Percentiles rank a stretch among this genome's conserved stretches.
These are phyloP conservation scores for Lactifluus piperatus DNA, from an alignment of 768 basidiomycete species.

Conservation along the genomic window DNA sequence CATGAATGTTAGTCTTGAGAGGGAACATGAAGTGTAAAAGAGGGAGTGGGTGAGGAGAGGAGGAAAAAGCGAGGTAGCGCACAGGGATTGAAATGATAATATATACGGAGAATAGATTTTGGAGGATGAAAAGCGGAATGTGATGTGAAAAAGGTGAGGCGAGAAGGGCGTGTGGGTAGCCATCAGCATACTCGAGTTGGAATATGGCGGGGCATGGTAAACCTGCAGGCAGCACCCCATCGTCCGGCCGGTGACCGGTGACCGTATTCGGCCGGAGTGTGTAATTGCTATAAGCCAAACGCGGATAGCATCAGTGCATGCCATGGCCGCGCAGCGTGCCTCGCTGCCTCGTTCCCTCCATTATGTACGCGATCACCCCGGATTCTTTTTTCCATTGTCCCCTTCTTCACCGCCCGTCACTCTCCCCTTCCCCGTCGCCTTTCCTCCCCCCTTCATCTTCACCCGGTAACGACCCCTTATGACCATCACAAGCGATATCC, in stretches of 20 bases:
- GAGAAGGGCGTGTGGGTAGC: background rate
- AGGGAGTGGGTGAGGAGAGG: background rate
- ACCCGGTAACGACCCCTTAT: slow-evolving; percentile 24
- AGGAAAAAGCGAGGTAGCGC: slow-evolving; percentile 1
- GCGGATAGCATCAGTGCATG: no score
- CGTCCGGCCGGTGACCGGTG: no score
- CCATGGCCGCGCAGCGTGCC: no score
- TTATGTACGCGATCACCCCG: background rate
- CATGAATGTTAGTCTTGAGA: slow-evolving; percentile 20
- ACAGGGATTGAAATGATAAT: slow-evolving; percentile 1
- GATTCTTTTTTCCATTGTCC: background rate
- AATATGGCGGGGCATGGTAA: background rate
- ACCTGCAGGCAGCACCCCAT: background rate
- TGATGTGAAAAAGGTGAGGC: slow-evolving; percentile 12
- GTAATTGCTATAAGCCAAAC: no score
- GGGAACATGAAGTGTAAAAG: slow-evolving; percentile 6
- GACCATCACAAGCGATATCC: slow-evolving; percentile 51
- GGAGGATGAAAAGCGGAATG: slow-evolving; percentile 1
- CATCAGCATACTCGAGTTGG: background rate
- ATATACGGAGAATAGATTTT: slow-evolving; percentile 5
- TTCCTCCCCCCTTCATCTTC: background rate
- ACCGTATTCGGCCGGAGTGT: background rate
- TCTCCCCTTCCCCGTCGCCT: background rate
- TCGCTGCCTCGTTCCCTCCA: background rate
- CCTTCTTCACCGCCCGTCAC: background rate